These are phyloP conservation scores for Metschnikowia matae DNA, from an alignment of 805 yeast genomes.

Conservation along the genomic window DNA sequence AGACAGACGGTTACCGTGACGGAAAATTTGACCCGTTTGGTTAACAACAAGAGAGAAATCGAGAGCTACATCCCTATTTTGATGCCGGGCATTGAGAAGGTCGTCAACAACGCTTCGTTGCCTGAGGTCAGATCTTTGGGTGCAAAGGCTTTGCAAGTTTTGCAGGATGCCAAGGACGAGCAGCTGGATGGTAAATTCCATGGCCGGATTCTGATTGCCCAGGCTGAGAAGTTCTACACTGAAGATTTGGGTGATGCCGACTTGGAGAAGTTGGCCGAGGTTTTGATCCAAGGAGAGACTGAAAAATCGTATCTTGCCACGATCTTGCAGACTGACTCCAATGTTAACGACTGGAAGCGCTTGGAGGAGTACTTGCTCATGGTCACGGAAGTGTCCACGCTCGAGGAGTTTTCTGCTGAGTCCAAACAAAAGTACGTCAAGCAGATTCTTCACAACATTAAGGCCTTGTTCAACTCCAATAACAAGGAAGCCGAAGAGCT, in stretches of 20 bases:
- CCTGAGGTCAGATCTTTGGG: conserved; percentile 97
- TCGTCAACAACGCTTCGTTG: conserved; percentile 82
- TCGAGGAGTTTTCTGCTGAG: conserved; percentile 13
- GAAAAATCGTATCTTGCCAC: conserved; percentile 45
- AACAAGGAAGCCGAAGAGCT: conserved; percentile 50
- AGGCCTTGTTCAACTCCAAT: conserved; percentile 46
- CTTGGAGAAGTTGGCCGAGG: conserved; percentile 26
- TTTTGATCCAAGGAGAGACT: conserved; percentile 19
- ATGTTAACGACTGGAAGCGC: conserved; percentile 46
- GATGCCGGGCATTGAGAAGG: conserved; percentile 88
- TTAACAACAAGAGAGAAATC: conserved; percentile 88
- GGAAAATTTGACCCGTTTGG: conserved; percentile 92
- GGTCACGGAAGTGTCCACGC: conserved; percentile 17
- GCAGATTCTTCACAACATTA: conserved; percentile 43
- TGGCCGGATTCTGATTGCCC: conserved; percentile 61
- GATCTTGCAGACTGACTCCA: conserved; percentile 38
- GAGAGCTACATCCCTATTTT: conserved; percentile 81
- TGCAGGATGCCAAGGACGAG: conserved; percentile 74
- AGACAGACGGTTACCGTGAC: conserved; percentile 96
- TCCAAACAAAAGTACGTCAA: conserved; percentile 37
- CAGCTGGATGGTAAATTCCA: conserved; percentile 68
- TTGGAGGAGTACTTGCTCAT: conserved; percentile 49
- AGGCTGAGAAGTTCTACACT: conserved; percentile 45
- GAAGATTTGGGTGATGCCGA: conserved; percentile 16
- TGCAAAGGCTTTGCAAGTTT: conserved; percentile 74